phyloP scores from a whole-genome alignment of 2,329 filamentous ascomycete genomes.

The Pyricularia sp. region DNA sequence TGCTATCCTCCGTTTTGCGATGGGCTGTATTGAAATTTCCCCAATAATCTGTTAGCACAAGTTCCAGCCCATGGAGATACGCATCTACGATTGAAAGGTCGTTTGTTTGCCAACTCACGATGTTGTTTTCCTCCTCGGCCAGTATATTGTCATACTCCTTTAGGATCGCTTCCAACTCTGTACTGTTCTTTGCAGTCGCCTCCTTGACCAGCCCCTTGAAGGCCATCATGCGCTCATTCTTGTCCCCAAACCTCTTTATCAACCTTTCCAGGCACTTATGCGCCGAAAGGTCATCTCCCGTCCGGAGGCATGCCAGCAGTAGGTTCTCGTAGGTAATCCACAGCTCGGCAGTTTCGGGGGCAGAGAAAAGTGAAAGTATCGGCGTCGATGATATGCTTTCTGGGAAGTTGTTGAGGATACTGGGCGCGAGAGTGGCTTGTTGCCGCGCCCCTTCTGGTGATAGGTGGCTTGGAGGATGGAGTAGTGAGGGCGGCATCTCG shows the following conservation, averaged over 20 bases:
- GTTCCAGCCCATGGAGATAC: background rate
- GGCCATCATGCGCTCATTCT: constrained; percentile 81
- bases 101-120: constrained; percentile 46
- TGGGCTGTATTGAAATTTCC: constrained; percentile 43
- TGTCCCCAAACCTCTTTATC: constrained; percentile 67
- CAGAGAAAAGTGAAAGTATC: constrained; percentile 41
- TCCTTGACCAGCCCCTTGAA: constrained; percentile 78
- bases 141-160: constrained; percentile 71
- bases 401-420: constrained; percentile 42
- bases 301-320: constrained; percentile 72
- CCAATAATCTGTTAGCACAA: background rate
- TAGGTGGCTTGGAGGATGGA: constrained; percentile 47
- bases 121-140: constrained; percentile 48
- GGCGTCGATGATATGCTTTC: constrained; percentile 46
- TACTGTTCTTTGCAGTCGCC: constrained; percentile 48
- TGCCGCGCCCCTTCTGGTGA: constrained; percentile 45
- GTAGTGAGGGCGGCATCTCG: constrained; percentile 42
- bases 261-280: constrained; percentile 67
- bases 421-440: constrained; percentile 52
- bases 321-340: constrained; percentile 87
- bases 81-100: background rate
- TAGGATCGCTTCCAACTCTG: constrained; percentile 59
- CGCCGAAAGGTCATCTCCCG: constrained; percentile 73
- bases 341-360: constrained; percentile 64
- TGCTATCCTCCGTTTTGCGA: constrained; percentile 76